phyloP scores from a whole-genome alignment of 2,329 filamentous ascomycete species.

The Gaeumannomyces tritici region DNA sequence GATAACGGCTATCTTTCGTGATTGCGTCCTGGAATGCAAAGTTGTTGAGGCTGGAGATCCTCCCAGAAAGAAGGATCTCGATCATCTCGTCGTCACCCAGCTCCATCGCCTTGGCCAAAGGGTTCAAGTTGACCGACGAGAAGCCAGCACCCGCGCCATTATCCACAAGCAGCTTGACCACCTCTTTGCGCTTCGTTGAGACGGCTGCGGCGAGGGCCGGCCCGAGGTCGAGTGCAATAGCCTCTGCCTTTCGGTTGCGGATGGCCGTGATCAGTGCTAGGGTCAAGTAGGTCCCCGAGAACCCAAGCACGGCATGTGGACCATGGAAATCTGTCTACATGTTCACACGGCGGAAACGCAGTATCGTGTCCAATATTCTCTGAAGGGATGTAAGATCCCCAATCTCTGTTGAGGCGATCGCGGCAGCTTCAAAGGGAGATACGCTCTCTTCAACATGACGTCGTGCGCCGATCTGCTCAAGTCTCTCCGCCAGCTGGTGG shows the following conservation, averaged over 20 bases:
- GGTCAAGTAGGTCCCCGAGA: not conserved
- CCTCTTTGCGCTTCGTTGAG: not conserved
- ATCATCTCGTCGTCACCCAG: not conserved
- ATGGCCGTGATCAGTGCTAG: not conserved
- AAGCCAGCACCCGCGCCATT: not conserved
- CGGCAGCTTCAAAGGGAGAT: not conserved
- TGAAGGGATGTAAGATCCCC: not conserved
- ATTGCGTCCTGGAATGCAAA: not conserved
- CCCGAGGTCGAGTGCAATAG: not conserved
- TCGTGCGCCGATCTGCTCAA: not conserved
- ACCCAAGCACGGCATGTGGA: not conserved
- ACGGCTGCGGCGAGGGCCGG: not conserved
- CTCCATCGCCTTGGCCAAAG: not conserved
- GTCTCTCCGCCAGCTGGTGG: not conserved
- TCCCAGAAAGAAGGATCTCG: not conserved
- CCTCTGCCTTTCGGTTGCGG: not conserved
- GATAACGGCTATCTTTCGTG: not conserved
- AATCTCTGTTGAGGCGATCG: not conserved
- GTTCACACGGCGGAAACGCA: not conserved
- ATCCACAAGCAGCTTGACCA: not conserved
- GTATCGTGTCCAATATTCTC: not conserved
- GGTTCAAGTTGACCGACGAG: fast-evolving
- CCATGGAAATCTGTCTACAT: too few species aligned
- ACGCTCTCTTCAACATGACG: not conserved
- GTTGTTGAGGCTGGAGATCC: too few species aligned